phyloP scores from a whole-genome alignment of 2,329 filamentous ascomycete species.

The Penicillium sp. region DNA sequence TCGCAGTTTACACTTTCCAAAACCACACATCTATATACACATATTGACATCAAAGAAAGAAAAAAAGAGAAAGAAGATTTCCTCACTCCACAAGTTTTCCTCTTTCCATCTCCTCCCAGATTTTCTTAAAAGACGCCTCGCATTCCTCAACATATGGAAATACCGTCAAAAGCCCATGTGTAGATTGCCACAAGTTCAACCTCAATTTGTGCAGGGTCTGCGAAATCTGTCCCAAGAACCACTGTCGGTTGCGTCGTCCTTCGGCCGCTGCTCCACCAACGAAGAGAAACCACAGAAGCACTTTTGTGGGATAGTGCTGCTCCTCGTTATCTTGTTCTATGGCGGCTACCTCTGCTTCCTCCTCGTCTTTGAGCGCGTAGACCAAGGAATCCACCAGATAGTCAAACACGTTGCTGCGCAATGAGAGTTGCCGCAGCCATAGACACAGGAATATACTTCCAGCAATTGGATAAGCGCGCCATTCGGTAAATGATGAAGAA shows the following conservation, averaged over 20 bases:
- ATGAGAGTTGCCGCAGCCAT: not conserved
- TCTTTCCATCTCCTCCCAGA: constrained; percentile 1
- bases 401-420: not conserved
- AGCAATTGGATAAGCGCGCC: constrained; percentile 4
- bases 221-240: not conserved
- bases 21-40: too few species aligned
- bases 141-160: constrained; percentile 7
- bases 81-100: not conserved
- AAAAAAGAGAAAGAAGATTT: too few species aligned
- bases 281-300: constrained; percentile 2
- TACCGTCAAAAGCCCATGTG: not conserved
- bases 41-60: too few species aligned
- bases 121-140: not conserved
- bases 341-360: not conserved
- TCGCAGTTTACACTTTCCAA: too few species aligned
- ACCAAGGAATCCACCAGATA: not conserved
- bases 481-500: not conserved
- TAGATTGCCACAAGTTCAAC: not conserved
- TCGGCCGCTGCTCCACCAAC: not conserved
- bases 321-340: not conserved
- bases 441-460: constrained; percentile 6
- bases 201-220: not conserved
- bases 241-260: not conserved
- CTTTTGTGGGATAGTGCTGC: not conserved
- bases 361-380: constrained; percentile 1